Conservation (phyloP, 441 rosid genomes). For the Jatropha podagrica region DNA sequence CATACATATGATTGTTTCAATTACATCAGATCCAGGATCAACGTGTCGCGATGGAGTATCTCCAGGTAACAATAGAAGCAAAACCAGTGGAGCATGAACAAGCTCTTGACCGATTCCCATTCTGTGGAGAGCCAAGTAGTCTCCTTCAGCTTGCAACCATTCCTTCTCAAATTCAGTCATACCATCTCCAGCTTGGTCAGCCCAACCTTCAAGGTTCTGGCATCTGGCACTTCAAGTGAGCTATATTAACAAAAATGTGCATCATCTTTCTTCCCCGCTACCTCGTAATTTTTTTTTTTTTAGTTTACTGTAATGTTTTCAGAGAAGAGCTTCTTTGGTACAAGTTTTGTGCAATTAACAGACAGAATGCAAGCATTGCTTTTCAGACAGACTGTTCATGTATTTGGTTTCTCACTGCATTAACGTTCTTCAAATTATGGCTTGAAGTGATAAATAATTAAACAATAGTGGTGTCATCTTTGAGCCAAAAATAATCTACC, state of each 20-base stretch:
- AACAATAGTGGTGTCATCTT: background rate
- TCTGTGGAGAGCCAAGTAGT: conserved; percentile 64
- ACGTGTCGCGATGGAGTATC: conserved; percentile 53
- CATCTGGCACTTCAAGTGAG: conserved; percentile 1
- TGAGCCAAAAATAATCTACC: background rate
- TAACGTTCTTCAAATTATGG: background rate
- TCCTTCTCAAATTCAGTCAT: conserved; percentile 51
- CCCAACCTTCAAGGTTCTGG: conserved; percentile 53
- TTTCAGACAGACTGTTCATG: background rate
- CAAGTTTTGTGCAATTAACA: background rate
- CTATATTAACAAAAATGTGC: too few relatives aligned
- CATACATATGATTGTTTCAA: too few relatives aligned
- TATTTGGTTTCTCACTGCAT: background rate
- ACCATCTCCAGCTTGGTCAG: conserved; percentile 78
- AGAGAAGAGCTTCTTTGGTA: background rate
- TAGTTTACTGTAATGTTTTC: background rate
- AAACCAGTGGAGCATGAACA: conserved; percentile 58
- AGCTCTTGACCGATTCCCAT: conserved; percentile 62
- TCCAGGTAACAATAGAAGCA: conserved; percentile 48
- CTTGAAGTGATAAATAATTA: background rate
- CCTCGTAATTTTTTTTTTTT: background rate
- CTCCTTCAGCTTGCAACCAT: conserved; percentile 74
- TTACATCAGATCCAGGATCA: conserved; percentile 61
- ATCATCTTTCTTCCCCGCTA: too few relatives aligned
- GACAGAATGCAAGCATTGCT: background rate